Evolutionary conservation across 371 early-diverging fungal species (phyloP), one percentile per base, ranked within the genome.

Genomic region (Lichtheimia ramosa): DNA sequence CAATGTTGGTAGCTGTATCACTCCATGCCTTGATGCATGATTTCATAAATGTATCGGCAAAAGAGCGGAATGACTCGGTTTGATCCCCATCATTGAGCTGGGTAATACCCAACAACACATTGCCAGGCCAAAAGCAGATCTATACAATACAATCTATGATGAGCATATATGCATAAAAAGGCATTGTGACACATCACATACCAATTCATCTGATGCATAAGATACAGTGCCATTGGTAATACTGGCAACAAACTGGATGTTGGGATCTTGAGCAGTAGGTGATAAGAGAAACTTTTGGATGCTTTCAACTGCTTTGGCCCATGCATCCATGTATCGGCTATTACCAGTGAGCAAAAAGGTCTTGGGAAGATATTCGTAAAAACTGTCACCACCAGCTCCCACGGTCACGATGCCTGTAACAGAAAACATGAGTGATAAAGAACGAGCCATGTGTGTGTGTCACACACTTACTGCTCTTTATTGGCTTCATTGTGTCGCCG

Each of bases 331-430:
- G 54, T 65, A 62, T 40, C 75, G 63, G 43, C 81, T 74, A 58
- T 78, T 69, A 58, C 70, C 74, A 64, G 83, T 54, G 6, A 81
- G 39, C 14, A 90, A 66, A 75, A 85, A 85, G 41, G 85, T 77
- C 62, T 92, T 91, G 25, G 88, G 70, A 52, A 89, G 69, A 59
- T 91, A 92, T 68, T 92, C 88, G 71, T 96, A 97, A 69, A 92
- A 97, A 61, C 92, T 92, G 64, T 97, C 96, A 1, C 92, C 91
- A 3, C 85, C 83, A 1, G 75, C 75, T 10, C 83, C 84, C 15
- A 77, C 77, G 46, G 79, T 80, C 63, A 89, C 57, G 34, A 70
- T 66, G 64, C 65, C 68, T 70, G 48, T 16, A 16, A 23, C n/a
- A 42, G 20, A 46, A 14, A 16, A 25, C 23, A 43, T 4, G 15